Evolutionary conservation across 2,329 filamentous ascomycete genomes (phyloP), one percentile per base, ranked within the genome.

Genomic region (Xylariaceae sp.): DNA sequence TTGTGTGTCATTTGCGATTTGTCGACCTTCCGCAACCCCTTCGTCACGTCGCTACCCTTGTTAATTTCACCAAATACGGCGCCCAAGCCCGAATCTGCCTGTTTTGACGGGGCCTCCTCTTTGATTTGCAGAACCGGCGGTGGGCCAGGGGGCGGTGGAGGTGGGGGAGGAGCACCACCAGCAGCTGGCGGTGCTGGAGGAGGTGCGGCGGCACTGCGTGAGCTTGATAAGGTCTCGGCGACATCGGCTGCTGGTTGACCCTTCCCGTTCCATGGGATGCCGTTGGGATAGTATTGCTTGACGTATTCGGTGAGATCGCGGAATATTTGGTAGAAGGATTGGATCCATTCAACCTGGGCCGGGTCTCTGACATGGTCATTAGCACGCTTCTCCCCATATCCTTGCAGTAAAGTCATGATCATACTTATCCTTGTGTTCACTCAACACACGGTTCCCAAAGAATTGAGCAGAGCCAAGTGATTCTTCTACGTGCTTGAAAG

Each of bases 1-100:
- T 98, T 98, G 78, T 99, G 95, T 58, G 95, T 99, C 94, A 97
- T 97, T 75, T 98, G 83, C 51, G 90, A 95, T 71, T 88, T 89
- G 77, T 97, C 94, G 46, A 99, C 95, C 80, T 97, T 99, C 65
- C 90, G 89, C 31, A 99, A 82, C 28, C 90, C 88, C 64, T 91
- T 87, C 3, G 95, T 99, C 58, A 99, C 91, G n/a, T 85, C 82
- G 58, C 91, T 87, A 55, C 95, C 95, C 73, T 89, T 88, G 77
- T 98, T 98, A 50, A 99, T 79, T 65, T 97, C 90, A 36, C 88
- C 89, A 73, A 99, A 99, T 2, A 99, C 92, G 21, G 94, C 92
- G 19, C 87, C 87, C 74, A 96, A 87, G 53, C 94, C 92, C 24
- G 82, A 75, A 6, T 75, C 74, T 19, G 75, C 62, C 21, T 76